A percentile compares a stretch with the other conserved stretches of the same genome.
phyloP scores from a whole-genome alignment of 2,329 filamentous ascomycete genomes.

The Trichophyton verrucosum region DNA sequence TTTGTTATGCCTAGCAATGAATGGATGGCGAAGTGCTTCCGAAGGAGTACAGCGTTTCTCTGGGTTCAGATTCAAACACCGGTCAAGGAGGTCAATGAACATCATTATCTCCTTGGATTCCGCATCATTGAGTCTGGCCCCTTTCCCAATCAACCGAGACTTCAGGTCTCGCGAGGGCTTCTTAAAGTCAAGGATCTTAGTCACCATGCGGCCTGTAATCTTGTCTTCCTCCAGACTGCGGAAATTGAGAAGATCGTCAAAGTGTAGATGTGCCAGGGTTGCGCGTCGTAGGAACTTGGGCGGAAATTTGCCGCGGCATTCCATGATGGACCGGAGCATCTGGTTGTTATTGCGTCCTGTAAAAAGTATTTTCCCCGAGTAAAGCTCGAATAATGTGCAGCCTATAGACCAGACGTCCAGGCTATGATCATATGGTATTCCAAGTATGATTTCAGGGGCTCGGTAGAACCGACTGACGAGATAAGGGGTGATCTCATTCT shows the following conservation, averaged over 20 bases:
- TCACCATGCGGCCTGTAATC: conserved; percentile 63
- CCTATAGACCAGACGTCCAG: conserved; percentile 98
- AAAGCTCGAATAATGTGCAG: conserved; percentile 91
- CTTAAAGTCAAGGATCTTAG: conserved; percentile 34
- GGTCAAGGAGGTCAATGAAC: conserved; percentile 79
- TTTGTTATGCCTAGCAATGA: conserved; percentile 42
- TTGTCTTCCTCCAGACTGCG: conserved; percentile 76
- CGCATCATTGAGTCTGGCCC: conserved; percentile 58
- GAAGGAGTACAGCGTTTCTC: conserved; percentile 79
- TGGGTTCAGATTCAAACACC: conserved; percentile 77
- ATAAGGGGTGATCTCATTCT: conserved; percentile 87
- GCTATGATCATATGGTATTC: conserved; percentile 87
- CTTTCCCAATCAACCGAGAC: conserved; percentile 59
- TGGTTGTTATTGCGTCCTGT: conserved; percentile 93
- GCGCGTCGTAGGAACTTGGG: conserved; percentile 79
- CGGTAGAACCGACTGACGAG: conserved; percentile 95
- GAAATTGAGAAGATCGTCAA: conserved; percentile 75
- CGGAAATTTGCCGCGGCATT: conserved; percentile 83
- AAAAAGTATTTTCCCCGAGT: conserved; percentile 95
- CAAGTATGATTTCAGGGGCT: conserved; percentile 90
- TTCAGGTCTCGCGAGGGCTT: conserved; percentile 75
- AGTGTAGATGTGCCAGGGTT: conserved; percentile 62
- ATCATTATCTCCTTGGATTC: conserved; percentile 67
- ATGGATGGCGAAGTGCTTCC: conserved; percentile 80
- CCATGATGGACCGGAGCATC: conserved; percentile 94